Conservation (phyloP, 768 basidiomycete genomes). For the Tephrocybe sp. region DNA sequence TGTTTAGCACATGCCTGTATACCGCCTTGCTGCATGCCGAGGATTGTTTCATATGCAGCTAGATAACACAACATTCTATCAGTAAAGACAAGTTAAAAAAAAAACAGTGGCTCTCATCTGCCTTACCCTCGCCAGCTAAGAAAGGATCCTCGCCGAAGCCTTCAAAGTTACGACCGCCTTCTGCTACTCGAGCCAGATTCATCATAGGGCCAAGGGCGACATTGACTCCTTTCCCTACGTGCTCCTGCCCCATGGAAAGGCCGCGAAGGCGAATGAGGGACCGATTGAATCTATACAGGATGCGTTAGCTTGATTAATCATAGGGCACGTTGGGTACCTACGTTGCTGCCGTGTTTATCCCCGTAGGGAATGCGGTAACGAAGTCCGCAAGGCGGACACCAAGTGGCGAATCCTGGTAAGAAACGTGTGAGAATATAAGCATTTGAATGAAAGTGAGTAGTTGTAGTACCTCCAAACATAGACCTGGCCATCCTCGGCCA, state of each 20-base stretch:
- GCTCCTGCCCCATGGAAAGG: constrained; percentile 69
- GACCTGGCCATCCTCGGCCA: constrained; percentile 39
- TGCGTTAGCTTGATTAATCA: not conserved
- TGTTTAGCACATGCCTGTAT: constrained; percentile 90
- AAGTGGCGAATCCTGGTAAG: constrained; percentile 40
- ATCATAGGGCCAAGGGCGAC: constrained; percentile 67
- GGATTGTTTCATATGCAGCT: constrained; percentile 71
- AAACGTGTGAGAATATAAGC: not conserved
- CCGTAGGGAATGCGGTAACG: constrained; percentile 62
- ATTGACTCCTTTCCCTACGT: constrained; percentile 72
- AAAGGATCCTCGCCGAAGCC: constrained; percentile 80
- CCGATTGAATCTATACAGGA: constrained; percentile 28
- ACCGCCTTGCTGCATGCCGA: constrained; percentile 76
- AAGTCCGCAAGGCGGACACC: constrained; percentile 62
- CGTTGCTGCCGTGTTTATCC: constrained; percentile 63
- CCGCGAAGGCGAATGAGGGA: constrained; percentile 65
- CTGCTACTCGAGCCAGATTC: constrained; percentile 60
- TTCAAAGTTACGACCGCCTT: constrained; percentile 82
- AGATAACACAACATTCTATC: not conserved
- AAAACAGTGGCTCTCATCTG: not conserved
- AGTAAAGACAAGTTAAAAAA: no score
- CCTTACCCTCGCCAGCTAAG: constrained; percentile 50
- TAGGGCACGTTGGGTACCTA: constrained; percentile 27
- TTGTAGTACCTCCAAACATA: constrained; percentile 45
- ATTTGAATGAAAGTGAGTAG: not conserved